Percentiles rank a stretch among this genome's conserved stretches.
phyloP scores from a whole-genome alignment of 371 early-diverging fungal genomes.

The Rhizopus microsporus region DNA sequence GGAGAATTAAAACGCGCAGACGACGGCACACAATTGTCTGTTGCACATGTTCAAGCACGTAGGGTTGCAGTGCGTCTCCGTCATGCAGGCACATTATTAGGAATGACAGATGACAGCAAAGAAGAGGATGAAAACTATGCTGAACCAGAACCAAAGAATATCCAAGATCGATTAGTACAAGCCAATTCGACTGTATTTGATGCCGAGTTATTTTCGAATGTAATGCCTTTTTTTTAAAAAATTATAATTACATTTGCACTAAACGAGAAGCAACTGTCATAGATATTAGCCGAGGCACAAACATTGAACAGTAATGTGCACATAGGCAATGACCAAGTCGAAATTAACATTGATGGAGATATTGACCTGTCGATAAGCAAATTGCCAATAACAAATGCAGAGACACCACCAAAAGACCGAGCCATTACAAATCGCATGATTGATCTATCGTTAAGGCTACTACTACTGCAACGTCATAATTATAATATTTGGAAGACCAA shows the following conservation, averaged over 20 bases:
- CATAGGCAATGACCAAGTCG: slow-evolving; percentile 56
- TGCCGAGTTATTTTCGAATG: slow-evolving; percentile 57
- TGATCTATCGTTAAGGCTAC: slow-evolving; percentile 34
- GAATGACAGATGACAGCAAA: slow-evolving; percentile 3
- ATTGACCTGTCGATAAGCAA: slow-evolving; percentile 47
- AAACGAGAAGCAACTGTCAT: neutral
- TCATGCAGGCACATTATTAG: slow-evolving; percentile 26
- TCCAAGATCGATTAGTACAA: slow-evolving; percentile 46
- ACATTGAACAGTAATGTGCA: slow-evolving; percentile 47
- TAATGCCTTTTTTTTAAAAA: slow-evolving; percentile 15
- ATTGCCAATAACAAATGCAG: slow-evolving; percentile 8
- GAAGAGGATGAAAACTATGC: neutral
- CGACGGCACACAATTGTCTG: slow-evolving; percentile 17
- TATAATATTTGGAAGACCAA: slow-evolving; percentile 41
- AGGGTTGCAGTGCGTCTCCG: slow-evolving; percentile 23
- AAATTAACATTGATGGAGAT: slow-evolving; percentile 57
- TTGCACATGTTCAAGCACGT: slow-evolving; percentile 23
- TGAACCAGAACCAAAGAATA: neutral
- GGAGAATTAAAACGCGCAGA: slow-evolving; percentile 29
- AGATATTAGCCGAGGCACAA: slow-evolving; percentile 61
- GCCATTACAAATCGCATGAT: slow-evolving; percentile 32
- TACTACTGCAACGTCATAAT: slow-evolving; percentile 43
- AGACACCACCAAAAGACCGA: slow-evolving; percentile 5
- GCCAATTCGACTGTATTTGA: slow-evolving; percentile 61
- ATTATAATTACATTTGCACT: neutral